Base-by-base conservation (phyloP, 2,329 filamentous ascomycete genomes). In the Colletotrichum phormii region DNA sequence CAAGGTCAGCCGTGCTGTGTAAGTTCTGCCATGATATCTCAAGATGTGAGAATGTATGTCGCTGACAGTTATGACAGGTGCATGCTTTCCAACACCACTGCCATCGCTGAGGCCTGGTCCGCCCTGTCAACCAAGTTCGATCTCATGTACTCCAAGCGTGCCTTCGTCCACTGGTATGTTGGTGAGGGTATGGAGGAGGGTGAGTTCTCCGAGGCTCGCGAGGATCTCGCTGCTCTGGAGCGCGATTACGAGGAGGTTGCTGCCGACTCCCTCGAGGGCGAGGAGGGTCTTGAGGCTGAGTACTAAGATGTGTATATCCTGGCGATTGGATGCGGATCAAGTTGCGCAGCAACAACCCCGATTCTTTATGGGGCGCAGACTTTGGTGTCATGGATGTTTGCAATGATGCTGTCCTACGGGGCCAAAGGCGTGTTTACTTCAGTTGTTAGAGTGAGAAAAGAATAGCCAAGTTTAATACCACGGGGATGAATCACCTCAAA, bases 131-230 rank as follows among this genome's bases (percentile, higher is more conserved):
- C 93, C 91, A 99, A 99, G 89, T 99, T 99, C 89, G 97, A 99
- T 83, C 94, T 99, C 84, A 99, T 99, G 97, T 98, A 98, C 92
- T 97, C 95, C 85, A 99, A 99, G 93, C 97, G 97, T 89, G 97
- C 97, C 75, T 99, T 99, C 87, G 97, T 99, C 77, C 97, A 99
- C 89, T 99, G 97, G 97, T 99, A 98, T 81, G 97, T 99, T 82
- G 97, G 97, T 88, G 97, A 98, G 90, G 97, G 97, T 92, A 99
- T 99, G 97, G 97, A 99, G 90, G 97, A 99, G 86, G 97, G 97
- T 86, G 97, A 99, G 87, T 99, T 99, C 91, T 97, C 95, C 71
- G 97, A 99, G 90, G 97, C 97, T 77, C 95, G 97, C 85, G 97
- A 99, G 89, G 97, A 99, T 88, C 89, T 99, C 84, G 97, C 97